Percentiles rank a stretch among this genome's conserved stretches.
Evolutionary conservation across 495 filamentous ascomycete species (phyloP).

Genomic region (Cetradonia linearis): DNA sequence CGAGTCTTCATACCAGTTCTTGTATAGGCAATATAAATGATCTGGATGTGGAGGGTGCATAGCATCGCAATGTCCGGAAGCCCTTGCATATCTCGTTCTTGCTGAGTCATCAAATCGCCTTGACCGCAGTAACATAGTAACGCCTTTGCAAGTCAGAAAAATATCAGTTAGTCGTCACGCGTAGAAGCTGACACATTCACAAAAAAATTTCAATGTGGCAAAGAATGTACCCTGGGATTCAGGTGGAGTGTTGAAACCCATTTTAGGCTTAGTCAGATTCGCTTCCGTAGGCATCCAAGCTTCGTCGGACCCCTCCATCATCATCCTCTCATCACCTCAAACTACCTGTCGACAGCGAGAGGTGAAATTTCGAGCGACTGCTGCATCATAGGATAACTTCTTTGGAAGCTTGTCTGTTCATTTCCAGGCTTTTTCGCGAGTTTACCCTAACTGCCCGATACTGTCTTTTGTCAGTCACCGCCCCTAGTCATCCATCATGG

Average conservation of each 20-base stretch:
- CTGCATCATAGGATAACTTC: background rate
- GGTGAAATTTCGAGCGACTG: background rate
- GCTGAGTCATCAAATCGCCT: background rate
- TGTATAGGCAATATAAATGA: constrained; percentile 10
- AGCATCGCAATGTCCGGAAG: background rate
- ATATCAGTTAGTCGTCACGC: background rate
- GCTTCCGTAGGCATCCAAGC: constrained; percentile 5
- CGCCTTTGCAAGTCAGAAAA: background rate
- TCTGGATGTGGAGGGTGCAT: background rate
- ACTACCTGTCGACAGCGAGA: constrained; percentile 10
- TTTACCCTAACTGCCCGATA: background rate
- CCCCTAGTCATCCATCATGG: constrained; percentile 33
- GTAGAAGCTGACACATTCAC: background rate
- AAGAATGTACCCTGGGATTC: background rate
- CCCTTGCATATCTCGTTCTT: background rate
- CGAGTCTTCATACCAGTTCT: constrained; percentile 5
- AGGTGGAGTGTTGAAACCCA: background rate
- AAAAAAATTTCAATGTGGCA: background rate
- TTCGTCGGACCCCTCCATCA: constrained; percentile 7
- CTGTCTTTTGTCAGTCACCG: constrained; percentile 6
- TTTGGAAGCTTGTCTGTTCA: background rate
- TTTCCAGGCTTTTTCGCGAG: background rate
- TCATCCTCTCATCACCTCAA: constrained; percentile 10
- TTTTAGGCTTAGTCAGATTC: constrained; percentile 6
- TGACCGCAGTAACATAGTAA: background rate